Base-by-base conservation (phyloP, 2,329 filamentous ascomycete genomes). In the Davidsoniella eucalypti region DNA sequence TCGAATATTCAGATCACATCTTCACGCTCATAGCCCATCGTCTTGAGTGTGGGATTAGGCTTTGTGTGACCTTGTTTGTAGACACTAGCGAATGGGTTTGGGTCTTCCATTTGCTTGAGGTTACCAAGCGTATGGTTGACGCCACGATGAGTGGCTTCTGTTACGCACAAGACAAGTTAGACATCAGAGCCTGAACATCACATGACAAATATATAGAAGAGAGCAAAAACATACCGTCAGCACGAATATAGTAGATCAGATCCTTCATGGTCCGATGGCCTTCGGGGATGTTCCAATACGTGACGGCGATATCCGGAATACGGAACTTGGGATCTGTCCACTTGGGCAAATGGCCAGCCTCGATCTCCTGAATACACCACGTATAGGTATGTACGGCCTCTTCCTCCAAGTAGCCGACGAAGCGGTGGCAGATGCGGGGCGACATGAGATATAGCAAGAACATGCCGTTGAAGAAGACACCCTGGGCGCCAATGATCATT, bases 311-410 rank as follows among this genome's bases (percentile, higher is more conserved):
- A 53, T 94, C 85, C 0, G 92, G 92, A 2, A 92, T 86, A 49
- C 73, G 58, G 59, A 94, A 80, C 6, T 79, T 74, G 1, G 68
- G 65, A 54, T 77, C 71, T 23, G 76, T 70, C 88, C 92, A 98
- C 58, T 78, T 78, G 0, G 88, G 87, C 12, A 95, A 69, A 52
- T 78, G 75, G n/a, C 90, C 90, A 2, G 75, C 72, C 52, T 96
- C 88, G 21, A 98, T 75, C 60, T 96, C 92, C 56, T 79, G 71
- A 58, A 96, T 84, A 54, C 87, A 85, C 46, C 87, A 80, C 0
- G 87, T 92, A 68, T 98, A 98, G 0, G 92, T 98, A 61, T 94
- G 76, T 1, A 96, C 90, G 7, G 92, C 92, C 65, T 98, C 92
- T 64, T 98, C 92, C 65, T 98, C 92, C 10, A 98, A 78, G 59